A percentile compares a stretch with the other conserved stretches of the same genome.
Evolutionary conservation across 352 stramenopile species (phyloP).

Genomic region (Phytophthora europaea): DNA sequence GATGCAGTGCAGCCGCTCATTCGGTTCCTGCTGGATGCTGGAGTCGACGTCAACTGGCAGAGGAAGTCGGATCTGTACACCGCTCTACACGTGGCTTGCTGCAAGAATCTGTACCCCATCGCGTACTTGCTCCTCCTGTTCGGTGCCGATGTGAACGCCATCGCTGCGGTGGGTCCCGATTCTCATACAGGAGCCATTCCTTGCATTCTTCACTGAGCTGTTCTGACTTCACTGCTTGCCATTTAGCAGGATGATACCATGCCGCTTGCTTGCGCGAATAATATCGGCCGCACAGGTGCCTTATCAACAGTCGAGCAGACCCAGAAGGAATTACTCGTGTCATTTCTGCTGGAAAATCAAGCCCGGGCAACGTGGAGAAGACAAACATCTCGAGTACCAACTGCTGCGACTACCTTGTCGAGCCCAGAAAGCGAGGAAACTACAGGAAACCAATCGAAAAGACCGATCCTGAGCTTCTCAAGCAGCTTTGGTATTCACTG

Average conservation of each 20-base stretch:
- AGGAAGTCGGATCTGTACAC: slow-evolving; percentile 69
- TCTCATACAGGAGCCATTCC: background rate
- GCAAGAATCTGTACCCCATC: slow-evolving; percentile 67
- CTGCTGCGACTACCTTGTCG: background rate
- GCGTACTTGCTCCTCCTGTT: slow-evolving; percentile 76
- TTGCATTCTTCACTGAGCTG: background rate
- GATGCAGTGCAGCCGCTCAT: slow-evolving; percentile 64
- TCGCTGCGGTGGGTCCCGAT: slow-evolving; percentile 52
- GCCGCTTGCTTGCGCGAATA: slow-evolving; percentile 66
- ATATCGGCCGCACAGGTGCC: slow-evolving; percentile 9
- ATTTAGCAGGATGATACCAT: slow-evolving; percentile 68
- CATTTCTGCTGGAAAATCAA: slow-evolving; percentile 52
- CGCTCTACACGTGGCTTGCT: slow-evolving; percentile 72
- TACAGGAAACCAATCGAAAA: background rate
- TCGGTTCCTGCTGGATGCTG: slow-evolving; percentile 68
- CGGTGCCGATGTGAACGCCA: slow-evolving; percentile 78
- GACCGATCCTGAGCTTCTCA: slow-evolving; percentile 46
- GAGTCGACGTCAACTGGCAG: slow-evolving; percentile 82
- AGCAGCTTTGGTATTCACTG: slow-evolving; percentile 38
- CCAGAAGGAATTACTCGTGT: slow-evolving; percentile 45
- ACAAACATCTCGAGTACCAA: background rate
- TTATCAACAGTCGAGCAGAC: slow-evolving; percentile 16
- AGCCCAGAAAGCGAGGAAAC: background rate
- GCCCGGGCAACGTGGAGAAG: slow-evolving; percentile 70
- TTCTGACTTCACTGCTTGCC: background rate